Base-by-base conservation (phyloP, 345 rosid species). In the Microcos paniculata region DNA sequence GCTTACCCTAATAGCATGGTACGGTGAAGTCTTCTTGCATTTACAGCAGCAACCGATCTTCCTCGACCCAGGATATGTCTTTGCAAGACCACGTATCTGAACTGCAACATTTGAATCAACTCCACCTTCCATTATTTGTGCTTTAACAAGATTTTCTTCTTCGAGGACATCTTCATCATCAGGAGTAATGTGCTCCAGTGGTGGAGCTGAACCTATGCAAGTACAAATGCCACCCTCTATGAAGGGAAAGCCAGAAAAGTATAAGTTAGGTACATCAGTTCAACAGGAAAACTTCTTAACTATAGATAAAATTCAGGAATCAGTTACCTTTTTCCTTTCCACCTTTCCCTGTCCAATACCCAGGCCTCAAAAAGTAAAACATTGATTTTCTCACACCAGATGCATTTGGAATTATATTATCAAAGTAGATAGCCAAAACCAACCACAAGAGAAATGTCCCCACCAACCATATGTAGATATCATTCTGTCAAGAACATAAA, bases 331-430 rank as follows among this genome's bases (percentile, higher is more conserved):
- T 77, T 40, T 81, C 88, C 77, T 84, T 82, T 82, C 99, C 97
- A 75, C 96, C 97, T 82, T 77, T 93, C 79, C 97, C 98, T 0
- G 91, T 91, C 99, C 99, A 93, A 77, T 88, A 91, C 42, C 92
- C 90, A 28, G 92, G 97, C 38, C 85, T 87, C 21, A 95, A 78
- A 85, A 95, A 91, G 84, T 91, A 95, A 81, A 89, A 83, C 35
- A 83, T 11, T 48, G 98, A 80, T 82, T 89, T 95, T 80, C 98
- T 89, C 65, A 90, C 88, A 76, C 97, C 96, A 15, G 88, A 88
- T 4, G 91, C 90, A 75, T 93, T 95, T 73, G 96, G 93, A 75
- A 90, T 72, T 76, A 93, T 89, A 81, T 95, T 91, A 75, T 93
- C 98, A 0, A 95, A 87, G 89, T 95, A 93, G 75, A 93, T 85